A percentile compares a stretch with the other conserved stretches of the same genome.
Conservation (phyloP, 352 stramenopile genomes). For the Pythium sp. region DNA sequence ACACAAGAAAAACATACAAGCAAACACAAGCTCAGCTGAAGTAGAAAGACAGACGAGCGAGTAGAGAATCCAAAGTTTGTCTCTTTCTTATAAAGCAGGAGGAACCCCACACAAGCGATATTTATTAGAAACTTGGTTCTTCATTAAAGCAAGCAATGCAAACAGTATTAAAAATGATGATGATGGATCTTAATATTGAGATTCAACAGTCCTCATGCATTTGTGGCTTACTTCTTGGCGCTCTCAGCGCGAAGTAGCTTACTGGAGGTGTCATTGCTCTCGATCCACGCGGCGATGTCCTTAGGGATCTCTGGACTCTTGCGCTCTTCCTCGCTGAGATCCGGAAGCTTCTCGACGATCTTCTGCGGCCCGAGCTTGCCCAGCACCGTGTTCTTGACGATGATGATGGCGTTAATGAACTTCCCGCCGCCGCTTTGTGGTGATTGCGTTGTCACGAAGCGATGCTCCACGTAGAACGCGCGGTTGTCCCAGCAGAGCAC, state of each 20-base stretch:
- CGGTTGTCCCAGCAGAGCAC: slow-evolving; percentile 78
- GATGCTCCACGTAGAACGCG: slow-evolving; percentile 86
- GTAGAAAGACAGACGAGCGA: not conserved
- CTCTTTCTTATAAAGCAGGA: not conserved
- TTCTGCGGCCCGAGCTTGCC: slow-evolving; percentile 53
- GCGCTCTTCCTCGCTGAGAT: slow-evolving; percentile 26
- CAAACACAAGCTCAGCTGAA: not conserved
- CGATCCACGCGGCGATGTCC: slow-evolving; percentile 65
- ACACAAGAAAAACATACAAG: not conserved
- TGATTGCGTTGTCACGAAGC: slow-evolving; percentile 60
- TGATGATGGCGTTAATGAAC: slow-evolving; percentile 84
- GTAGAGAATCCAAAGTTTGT: not conserved
- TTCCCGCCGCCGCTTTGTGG: slow-evolving; percentile 17
- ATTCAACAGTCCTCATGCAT: not conserved
- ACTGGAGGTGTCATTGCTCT: slow-evolving; percentile 76
- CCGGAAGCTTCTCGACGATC: slow-evolving; percentile 61
- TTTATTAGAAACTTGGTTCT: slow-evolving; percentile 9
- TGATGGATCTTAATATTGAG: not conserved
- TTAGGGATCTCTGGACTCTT: slow-evolving; percentile 37
- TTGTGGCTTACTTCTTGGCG: not conserved
- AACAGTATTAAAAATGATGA: not conserved
- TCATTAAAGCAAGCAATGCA: not conserved
- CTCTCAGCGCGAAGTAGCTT: slow-evolving; percentile 53
- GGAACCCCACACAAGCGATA: not conserved
- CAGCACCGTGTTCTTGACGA: slow-evolving; percentile 87